Evolutionary conservation across 192 early-diverging fungal species (phyloP).

Genomic region (Dimargaris verticillata): DNA sequence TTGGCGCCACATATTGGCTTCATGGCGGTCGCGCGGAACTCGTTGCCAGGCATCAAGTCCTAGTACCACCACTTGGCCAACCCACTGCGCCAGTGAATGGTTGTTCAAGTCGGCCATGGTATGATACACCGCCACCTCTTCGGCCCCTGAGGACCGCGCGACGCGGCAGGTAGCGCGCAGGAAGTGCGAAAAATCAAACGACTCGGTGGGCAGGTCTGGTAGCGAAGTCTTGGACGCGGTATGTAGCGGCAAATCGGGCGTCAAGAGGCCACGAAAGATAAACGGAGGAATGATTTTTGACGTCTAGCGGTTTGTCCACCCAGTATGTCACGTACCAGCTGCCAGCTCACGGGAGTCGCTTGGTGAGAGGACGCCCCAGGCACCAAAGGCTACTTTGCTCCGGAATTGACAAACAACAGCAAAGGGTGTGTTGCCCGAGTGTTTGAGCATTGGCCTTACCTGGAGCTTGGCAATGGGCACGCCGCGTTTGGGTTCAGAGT

Average conservation of each 20-base stretch:
- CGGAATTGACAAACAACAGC: no score
- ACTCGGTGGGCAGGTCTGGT: neutral
- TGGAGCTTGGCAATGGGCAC: constrained; percentile 1
- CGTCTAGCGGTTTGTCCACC: neutral
- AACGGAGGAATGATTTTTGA: constrained; percentile 7
- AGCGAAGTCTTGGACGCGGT: neutral
- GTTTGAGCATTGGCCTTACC: neutral
- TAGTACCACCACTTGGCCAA: neutral
- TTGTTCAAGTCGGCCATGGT: neutral
- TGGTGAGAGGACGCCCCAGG: no score
- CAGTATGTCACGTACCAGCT: no score
- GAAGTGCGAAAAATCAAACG: neutral
- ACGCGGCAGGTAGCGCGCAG: constrained; percentile 4
- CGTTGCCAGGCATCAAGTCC: constrained; percentile 1
- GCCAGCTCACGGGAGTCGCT: no score
- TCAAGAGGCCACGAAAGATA: neutral
- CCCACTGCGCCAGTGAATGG: neutral
- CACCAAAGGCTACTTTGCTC: no score
- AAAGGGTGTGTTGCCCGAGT: neutral
- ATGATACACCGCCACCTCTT: neutral
- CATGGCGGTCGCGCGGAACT: neutral
- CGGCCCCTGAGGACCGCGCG: constrained; percentile 4
- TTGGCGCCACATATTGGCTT: neutral
- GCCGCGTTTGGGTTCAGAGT: neutral
- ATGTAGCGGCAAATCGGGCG: neutral